Evolutionary conservation across 805 yeast genomes (phyloP).

Genomic region (Millerozyma acaciae): DNA sequence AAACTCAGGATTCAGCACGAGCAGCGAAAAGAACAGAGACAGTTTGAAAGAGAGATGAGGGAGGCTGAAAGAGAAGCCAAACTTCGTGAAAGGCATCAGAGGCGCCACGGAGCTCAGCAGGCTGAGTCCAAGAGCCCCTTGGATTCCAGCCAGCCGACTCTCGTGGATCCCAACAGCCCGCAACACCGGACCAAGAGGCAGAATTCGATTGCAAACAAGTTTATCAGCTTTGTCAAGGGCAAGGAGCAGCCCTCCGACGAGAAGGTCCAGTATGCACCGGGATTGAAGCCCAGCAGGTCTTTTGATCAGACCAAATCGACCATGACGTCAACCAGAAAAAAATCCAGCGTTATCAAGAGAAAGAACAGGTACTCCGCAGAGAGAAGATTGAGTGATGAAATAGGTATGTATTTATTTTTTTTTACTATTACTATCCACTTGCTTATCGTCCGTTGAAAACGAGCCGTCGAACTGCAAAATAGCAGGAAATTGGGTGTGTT

Average conservation of each 20-base stretch:
- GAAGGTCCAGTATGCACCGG: not conserved
- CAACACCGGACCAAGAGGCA: constrained; percentile 1
- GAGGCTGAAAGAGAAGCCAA: constrained; percentile 1
- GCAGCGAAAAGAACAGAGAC: constrained; percentile 5
- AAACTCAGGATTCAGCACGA: constrained; percentile 1
- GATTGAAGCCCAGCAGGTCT: not conserved
- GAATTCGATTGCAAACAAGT: constrained; percentile 17
- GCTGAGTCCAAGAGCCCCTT: constrained; percentile 17
- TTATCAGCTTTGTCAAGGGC: constrained; percentile 16
- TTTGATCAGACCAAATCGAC: constrained; percentile 37
- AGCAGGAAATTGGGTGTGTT: no score
- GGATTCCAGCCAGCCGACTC: constrained; percentile 9
- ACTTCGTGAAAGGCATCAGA: not conserved
- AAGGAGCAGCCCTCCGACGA: constrained; percentile 7
- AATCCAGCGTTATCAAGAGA: constrained; percentile 12
- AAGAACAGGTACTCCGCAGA: constrained; percentile 10
- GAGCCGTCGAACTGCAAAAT: no score
- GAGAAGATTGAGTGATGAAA: constrained; percentile 23
- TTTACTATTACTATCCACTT: no score
- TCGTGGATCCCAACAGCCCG: constrained; percentile 3
- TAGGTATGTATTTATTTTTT: constrained; percentile 30
- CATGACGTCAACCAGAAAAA: constrained; percentile 29
- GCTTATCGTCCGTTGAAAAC: no score
- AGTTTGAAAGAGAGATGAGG: constrained; percentile 1
- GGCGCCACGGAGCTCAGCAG: not conserved